Conservation (phyloP, 176 grass and related monocot species). For the Metroxylon sagu region DNA sequence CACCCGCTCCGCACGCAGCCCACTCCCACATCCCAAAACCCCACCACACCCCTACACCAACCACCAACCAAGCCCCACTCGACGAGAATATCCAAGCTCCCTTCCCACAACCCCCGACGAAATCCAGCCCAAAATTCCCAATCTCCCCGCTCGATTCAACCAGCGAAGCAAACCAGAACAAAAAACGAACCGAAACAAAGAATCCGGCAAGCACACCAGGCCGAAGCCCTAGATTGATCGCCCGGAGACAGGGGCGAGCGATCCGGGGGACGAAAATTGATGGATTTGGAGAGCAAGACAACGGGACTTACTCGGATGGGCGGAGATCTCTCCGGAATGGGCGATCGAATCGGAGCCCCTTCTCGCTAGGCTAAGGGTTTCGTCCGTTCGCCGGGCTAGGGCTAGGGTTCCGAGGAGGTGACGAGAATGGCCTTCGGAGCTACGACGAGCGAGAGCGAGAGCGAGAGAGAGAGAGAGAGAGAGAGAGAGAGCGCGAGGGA, state of each 20-base stretch:
- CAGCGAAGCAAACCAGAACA: too few species aligned
- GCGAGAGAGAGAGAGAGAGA: slow-evolving; percentile 18
- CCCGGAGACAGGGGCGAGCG: too few species aligned
- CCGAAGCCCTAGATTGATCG: not conserved
- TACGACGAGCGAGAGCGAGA: slow-evolving; percentile 30
- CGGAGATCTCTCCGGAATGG: not conserved
- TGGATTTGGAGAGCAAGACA: not conserved
- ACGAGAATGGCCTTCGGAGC: slow-evolving; percentile 23
- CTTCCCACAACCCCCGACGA: too few species aligned
- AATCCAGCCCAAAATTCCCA: too few species aligned
- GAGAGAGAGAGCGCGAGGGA: slow-evolving; percentile 16
- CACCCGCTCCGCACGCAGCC: too few species aligned
- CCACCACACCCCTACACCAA: too few species aligned
- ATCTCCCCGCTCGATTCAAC: too few species aligned
- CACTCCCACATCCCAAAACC: too few species aligned
- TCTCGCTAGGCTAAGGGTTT: slow-evolving; percentile 14
- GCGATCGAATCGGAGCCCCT: slow-evolving; percentile 1
- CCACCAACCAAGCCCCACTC: too few species aligned
- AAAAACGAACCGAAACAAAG: not conserved
- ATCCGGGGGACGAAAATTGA: not conserved
- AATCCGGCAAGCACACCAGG: not conserved
- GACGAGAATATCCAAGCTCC: too few species aligned
- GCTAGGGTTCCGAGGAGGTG: slow-evolving; percentile 1
- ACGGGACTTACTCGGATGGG: slow-evolving; percentile 2
- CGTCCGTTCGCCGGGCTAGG: not conserved